phyloP scores from a whole-genome alignment of 768 basidiomycete genomes.

The Panaeolus papilionaceus region DNA sequence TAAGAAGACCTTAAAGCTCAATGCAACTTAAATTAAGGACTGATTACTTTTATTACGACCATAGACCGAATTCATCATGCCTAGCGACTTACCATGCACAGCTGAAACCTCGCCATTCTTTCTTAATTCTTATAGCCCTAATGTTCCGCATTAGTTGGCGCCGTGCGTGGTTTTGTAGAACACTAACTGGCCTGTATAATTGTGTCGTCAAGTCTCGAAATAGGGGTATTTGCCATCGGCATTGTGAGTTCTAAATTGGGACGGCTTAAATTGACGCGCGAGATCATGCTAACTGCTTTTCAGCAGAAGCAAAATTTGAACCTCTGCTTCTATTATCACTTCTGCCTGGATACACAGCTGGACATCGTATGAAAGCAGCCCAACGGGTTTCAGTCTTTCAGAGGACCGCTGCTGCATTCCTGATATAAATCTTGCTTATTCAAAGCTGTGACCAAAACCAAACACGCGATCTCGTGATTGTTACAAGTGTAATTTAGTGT shows the following conservation, averaged over 20 bases:
- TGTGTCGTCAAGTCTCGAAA: background rate
- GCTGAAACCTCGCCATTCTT: no score
- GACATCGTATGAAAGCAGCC: no score
- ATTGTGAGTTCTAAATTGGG: background rate
- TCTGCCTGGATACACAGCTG: background rate
- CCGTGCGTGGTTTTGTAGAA: no score
- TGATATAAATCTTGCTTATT: slow-evolving; percentile 9
- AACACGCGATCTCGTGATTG: slow-evolving; percentile 12
- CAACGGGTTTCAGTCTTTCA: no score
- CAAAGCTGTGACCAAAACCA: background rate
- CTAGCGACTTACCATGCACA: no score
- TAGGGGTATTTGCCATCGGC: background rate
- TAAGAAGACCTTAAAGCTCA: no score
- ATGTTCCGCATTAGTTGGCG: no score
- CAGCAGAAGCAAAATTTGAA: background rate
- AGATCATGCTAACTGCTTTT: background rate
- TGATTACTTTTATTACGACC: no score
- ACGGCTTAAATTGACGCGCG: background rate
- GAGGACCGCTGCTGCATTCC: background rate
- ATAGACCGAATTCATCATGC: no score
- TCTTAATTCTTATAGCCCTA: no score
- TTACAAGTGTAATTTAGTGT: slow-evolving; percentile 11
- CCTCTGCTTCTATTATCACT: background rate
- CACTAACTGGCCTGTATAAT: no score
- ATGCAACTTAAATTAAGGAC: no score